Conservation (phyloP, 345 rosid genomes). For the Salix koriyanagi region DNA sequence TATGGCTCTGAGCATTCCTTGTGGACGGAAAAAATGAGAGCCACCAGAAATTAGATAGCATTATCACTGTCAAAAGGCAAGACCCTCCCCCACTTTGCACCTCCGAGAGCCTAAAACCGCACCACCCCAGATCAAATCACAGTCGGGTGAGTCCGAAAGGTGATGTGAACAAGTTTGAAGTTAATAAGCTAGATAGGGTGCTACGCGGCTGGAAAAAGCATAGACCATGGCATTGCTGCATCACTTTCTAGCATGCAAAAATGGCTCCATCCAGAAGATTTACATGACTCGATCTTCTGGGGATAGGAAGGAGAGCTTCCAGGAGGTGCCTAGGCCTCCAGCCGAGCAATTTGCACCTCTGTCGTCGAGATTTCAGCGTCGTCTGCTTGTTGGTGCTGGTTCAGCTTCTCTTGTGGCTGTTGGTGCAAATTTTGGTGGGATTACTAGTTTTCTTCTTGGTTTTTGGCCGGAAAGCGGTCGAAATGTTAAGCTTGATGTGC, state of each 20-base stretch:
- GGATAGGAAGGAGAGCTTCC: conserved; percentile 34
- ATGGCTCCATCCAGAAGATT: conserved; percentile 14
- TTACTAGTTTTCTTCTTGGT: conserved; percentile 73
- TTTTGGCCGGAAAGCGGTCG: conserved; percentile 61
- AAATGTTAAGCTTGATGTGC: conserved; percentile 66
- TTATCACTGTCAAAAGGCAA: neutral
- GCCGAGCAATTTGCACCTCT: conserved; percentile 62
- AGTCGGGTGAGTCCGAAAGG: neutral
- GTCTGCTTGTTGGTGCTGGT: conserved; percentile 58
- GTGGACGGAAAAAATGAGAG: neutral
- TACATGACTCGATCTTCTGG: conserved; percentile 37
- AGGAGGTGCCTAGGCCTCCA: conserved; percentile 31
- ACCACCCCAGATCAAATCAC: neutral
- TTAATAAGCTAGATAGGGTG: neutral
- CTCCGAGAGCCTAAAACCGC: neutral
- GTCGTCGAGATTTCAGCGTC: conserved; percentile 56
- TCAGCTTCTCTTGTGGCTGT: conserved; percentile 71
- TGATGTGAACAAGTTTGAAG: neutral
- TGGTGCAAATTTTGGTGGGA: conserved; percentile 80
- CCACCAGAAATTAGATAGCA: conserved; percentile 24
- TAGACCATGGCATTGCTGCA: conserved; percentile 25
- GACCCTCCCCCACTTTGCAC: neutral
- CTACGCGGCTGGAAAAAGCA: neutral
- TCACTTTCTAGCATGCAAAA: conserved; percentile 4
- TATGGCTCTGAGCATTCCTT: conserved; percentile 2